These are phyloP conservation scores for Ophiocordyceps camponoti-rufipedis DNA, from an alignment of 2,329 filamentous ascomycete genomes.

Conservation along the genomic window DNA sequence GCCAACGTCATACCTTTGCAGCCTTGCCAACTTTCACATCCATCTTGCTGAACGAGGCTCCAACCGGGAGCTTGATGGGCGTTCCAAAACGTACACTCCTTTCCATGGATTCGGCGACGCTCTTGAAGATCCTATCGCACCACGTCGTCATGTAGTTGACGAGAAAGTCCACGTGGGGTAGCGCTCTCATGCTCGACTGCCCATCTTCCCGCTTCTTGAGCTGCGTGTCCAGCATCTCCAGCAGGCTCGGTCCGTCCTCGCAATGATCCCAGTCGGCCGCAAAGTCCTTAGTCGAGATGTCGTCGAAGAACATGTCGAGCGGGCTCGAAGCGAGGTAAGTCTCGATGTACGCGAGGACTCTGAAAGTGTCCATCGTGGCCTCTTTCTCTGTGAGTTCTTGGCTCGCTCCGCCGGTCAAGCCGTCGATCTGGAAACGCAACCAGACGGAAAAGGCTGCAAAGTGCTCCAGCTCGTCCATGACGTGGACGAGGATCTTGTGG, in stretches of 20 bases:
- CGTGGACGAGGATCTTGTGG: slow-evolving; percentile 52
- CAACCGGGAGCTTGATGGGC: slow-evolving; percentile 25
- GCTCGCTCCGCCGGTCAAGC: slow-evolving; percentile 42
- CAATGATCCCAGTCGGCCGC: slow-evolving; percentile 24
- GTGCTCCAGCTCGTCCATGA: slow-evolving; percentile 59
- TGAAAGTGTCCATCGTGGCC: slow-evolving; percentile 52
- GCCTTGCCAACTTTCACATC: slow-evolving; percentile 38
- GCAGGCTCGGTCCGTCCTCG: slow-evolving; percentile 24
- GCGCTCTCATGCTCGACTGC: slow-evolving; percentile 26
- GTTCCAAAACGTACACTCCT: slow-evolving; percentile 50
- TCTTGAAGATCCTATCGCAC: slow-evolving; percentile 42
- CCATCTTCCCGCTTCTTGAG: slow-evolving; percentile 26
- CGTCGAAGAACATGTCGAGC: slow-evolving; percentile 40
- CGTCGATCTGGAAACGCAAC: slow-evolving; percentile 70
- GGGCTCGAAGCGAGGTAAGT: slow-evolving; percentile 49
- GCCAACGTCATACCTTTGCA: slow-evolving; percentile 10
- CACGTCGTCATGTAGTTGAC: slow-evolving; percentile 38
- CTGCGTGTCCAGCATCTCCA: slow-evolving; percentile 30
- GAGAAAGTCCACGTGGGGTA: slow-evolving; percentile 46
- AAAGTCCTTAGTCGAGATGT: slow-evolving; percentile 30
- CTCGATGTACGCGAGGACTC: slow-evolving; percentile 62
- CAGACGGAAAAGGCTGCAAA: slow-evolving; percentile 68
- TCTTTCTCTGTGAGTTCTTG: slow-evolving; percentile 67
- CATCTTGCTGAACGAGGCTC: slow-evolving; percentile 25
- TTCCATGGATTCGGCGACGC: slow-evolving; percentile 52